Evolutionary conservation across 192 early-diverging fungal species (phyloP), one percentile per base, ranked within the genome.

Genomic region (Rhizophagus clarus): DNA sequence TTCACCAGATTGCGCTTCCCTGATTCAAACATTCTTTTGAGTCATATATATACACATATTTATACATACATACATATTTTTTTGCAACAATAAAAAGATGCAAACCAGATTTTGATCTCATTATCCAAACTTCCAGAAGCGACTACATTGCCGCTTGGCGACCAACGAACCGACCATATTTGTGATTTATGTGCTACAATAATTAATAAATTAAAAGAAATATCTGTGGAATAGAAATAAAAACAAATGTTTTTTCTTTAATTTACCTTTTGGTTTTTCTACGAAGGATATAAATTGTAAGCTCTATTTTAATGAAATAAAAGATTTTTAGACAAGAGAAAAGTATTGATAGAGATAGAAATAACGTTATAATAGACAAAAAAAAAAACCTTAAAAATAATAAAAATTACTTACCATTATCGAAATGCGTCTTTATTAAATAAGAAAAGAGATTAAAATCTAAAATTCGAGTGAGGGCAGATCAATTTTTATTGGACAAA

Each of bases 151-250:
- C 88, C 83, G 24, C 83, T 75, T 62, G 83, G 84, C 45, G 89
- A 85, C 92, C 94, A 96, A 10, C 87, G 85, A 28, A 95, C 91
- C 64, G 85, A 75, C 93, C 92, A 95, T 69, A 96, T 93, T 47
- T 1, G 49, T 56, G 49, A 15, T 56, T 56, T 56, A 20, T 56
- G 49, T 56, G 49, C 49, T 56, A 56, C 4, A 56, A 20, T 56
- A 56, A 20, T 20, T 5, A 14, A 15, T 45, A 12, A 45, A 12
- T 45, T 45, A 49, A 49, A 49, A 17, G 47, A 49, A 49, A 49
- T 49, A 49, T 5, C 1, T 15, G 12, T 15, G 47, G 1, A 49
- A 0, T 17, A 17, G 15, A 15, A 14, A 14, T 49, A 49, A 49
- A 49, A 49, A 1, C 14, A 15, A 17, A 11, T 17, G 2, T 49